These are phyloP conservation scores for Cucurbita argyrosperma DNA, from an alignment of 306 rosid species.

Conservation along the genomic window DNA sequence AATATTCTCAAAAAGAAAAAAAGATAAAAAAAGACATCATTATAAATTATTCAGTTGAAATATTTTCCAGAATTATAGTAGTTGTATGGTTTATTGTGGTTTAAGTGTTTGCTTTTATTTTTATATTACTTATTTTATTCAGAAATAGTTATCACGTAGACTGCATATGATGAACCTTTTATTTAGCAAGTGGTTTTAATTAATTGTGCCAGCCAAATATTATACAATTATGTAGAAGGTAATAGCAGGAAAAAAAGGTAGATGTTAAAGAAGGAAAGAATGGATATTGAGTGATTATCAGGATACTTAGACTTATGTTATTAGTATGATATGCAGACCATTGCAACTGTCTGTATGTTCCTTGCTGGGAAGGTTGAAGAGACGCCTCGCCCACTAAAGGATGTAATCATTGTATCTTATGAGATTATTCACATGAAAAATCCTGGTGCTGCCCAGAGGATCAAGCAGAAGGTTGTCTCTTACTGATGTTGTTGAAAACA, in stretches of 20 bases:
- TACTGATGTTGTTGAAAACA: conserved; percentile 2
- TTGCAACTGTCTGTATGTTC: conserved; percentile 97
- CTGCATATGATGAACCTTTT: background rate
- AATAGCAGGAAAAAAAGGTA: background rate
- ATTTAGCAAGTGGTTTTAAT: background rate
- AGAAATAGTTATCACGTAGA: background rate
- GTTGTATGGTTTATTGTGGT: background rate
- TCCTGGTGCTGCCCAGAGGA: conserved; percentile 77
- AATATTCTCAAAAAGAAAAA: background rate
- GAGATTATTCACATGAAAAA: conserved; percentile 86
- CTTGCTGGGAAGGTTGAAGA: conserved; percentile 99
- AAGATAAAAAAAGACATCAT: background rate
- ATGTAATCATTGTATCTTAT: conserved; percentile 88
- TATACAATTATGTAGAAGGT: background rate
- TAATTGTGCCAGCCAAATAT: background rate
- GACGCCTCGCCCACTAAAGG: conserved; percentile 94
- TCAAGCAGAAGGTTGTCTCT: conserved; percentile 75
- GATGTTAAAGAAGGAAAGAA: background rate
- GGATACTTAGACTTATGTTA: conserved; percentile 1
- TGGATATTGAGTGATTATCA: background rate
- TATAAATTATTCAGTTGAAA: background rate
- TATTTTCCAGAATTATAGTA: background rate
- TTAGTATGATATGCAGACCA: conserved; percentile 50
- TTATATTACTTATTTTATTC: background rate
- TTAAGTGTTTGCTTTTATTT: background rate